Evolutionary conservation across 2,329 filamentous ascomycete species (phyloP), one percentile per base, ranked within the genome.

Genomic region (Fusarium dimerum): DNA sequence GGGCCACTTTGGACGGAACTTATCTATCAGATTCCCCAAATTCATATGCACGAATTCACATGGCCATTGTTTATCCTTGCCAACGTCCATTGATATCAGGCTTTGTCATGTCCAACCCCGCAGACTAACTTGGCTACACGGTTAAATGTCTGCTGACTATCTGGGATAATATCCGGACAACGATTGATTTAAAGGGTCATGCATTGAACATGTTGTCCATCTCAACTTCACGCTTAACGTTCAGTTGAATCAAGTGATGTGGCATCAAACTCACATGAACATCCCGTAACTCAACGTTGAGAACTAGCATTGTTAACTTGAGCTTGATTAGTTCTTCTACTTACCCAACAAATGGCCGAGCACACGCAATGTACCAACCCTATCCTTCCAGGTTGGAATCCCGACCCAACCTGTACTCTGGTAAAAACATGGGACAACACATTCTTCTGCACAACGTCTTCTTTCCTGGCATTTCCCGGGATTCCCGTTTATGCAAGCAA

Each of bases 401-500:
- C 76, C 0, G 77, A 80, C 57, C 78, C 77, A 1, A 74, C 69
- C 40, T 76, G 74, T 47, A 66, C 72, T 17, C 70, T 72, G 50
- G 65, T 77, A 16, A 56, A 63, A 6, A 62, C 73, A 17, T 54
- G 63, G 13, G 59, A 76, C 48, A 68, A 72, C 26, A 79, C 73
- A 6, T 79, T 79, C 62, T 80, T 78, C 63, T 79, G 76, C 60
- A 76, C 73, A 4, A 76, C 75, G 0, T 80, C 78, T 1, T 79
- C 75, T 7, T 82, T 81, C 58, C 73, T 76, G 45, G 67, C 71
- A 2, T 81, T 80, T 55, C 78, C 78, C 0, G 78, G 78, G 2
- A 65, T 81, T 6, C 78, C 78, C 1, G 73, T 82, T 30, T 76
- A 81, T 62, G 76, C 77, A 7, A 79, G 74, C 43, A 74, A 72